Base-by-base conservation (phyloP, 2,329 filamentous ascomycete species). In the Cytospora paraplurivora region DNA sequence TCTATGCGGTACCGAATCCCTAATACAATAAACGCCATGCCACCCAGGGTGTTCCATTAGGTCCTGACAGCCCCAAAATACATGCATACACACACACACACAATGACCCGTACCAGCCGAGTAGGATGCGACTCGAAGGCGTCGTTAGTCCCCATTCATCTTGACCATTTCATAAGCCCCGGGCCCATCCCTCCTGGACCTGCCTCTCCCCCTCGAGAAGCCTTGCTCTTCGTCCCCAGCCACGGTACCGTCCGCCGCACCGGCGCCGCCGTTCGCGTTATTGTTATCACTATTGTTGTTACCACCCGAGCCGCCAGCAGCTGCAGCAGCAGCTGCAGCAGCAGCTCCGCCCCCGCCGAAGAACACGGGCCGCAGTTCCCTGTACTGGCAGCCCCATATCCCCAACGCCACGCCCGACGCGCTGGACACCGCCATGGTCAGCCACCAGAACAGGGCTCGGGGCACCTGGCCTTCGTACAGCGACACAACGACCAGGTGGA, bases 371-470 rank as follows among this genome's bases (percentile, higher is more conserved):
- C 87, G 84, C 62, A 99, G 79, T 77, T 99, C 95, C 66, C 94
- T 84, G 82, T 93, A 96, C 72, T 89, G 92, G 74, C 94, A 98
- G 3, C 89, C 91, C 91, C 94, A 98, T 44, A 96, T 89, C 4
- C 92, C 93, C 1, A 95, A 79, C 54, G 81, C 85, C 10, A 83
- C 76, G 35, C 79, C 78, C 3, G 81, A 62, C 4, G 74, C 76
- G 49, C 79, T 77, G 1, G 83, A 84, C 15, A 70, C 72, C 12
- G 74, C 68, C 81, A 85, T 84, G 68, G 81, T 77, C 63, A 79
- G 79, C 94, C 95, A 99, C 95, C 95, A 99, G 71, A 96, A 89
- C 67, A 87, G 78, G 74, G 94, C 88, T 11, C 84, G 82, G 1
- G 95, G 95, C 34, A 98, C 74, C 11, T 85, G 83, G 71, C 87